These are phyloP conservation scores for Deinandra increscens DNA, from an alignment of 129 eudicot species.

Conservation along the genomic window DNA sequence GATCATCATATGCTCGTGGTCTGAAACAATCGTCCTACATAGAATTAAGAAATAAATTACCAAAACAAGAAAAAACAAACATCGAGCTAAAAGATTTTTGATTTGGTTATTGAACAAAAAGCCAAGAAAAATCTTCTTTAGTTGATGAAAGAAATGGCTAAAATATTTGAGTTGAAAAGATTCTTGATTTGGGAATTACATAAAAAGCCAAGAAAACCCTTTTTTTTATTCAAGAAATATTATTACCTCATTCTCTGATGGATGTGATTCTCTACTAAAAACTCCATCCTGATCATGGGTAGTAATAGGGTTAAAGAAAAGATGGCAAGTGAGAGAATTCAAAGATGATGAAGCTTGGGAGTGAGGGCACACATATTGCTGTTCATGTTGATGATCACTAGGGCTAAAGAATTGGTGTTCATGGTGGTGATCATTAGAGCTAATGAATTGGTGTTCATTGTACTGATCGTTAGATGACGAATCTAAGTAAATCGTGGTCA, in stretches of 20 bases:
- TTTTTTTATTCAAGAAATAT: slow-evolving; percentile 8
- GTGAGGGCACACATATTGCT: slow-evolving; percentile 35
- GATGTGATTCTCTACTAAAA: slow-evolving; percentile 29
- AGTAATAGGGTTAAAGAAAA: slow-evolving; percentile 44
- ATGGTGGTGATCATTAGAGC: slow-evolving; percentile 33
- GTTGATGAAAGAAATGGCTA: neutral
- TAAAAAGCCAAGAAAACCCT: slow-evolving; percentile 16
- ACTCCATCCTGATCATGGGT: slow-evolving; percentile 42
- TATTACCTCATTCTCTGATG: slow-evolving; percentile 46
- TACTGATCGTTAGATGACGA: slow-evolving; percentile 40
- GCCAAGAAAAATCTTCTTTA: slow-evolving; percentile 6
- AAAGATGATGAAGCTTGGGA: slow-evolving; percentile 50
- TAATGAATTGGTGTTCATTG: slow-evolving; percentile 35
- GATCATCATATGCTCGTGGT: slow-evolving; percentile 32
- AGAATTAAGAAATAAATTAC: slow-evolving; percentile 29
- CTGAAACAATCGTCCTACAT: slow-evolving; percentile 47
- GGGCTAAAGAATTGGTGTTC: slow-evolving; percentile 34
- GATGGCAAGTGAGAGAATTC: slow-evolving; percentile 40
- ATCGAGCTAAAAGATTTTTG: neutral
- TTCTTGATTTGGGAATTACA: slow-evolving; percentile 13
- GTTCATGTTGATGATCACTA: slow-evolving; percentile 33
- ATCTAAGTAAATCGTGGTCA: slow-evolving; percentile 48
- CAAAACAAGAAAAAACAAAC: neutral
- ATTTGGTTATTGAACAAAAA: slow-evolving; percentile 11
- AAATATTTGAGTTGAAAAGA: neutral